These are phyloP conservation scores for Trichoderma oligosporum DNA, from an alignment of 2,329 filamentous ascomycete species.

Conservation along the genomic window DNA sequence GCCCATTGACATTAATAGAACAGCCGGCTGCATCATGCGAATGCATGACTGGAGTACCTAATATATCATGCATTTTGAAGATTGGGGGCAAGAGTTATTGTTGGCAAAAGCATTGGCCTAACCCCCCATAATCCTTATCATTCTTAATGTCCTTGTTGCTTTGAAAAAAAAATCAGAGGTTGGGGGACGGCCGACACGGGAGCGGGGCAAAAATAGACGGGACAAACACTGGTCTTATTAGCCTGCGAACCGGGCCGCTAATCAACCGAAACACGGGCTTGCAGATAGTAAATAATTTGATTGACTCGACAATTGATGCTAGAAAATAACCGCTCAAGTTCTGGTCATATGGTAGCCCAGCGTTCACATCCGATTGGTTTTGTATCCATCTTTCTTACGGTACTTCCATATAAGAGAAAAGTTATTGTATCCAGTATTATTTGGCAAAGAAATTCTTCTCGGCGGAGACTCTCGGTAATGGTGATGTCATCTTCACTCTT, in stretches of 20 bases:
- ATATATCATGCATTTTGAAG: not conserved
- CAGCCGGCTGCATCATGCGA: not conserved
- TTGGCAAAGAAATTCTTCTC: not conserved
- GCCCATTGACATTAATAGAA: not conserved
- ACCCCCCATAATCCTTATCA: not conserved
- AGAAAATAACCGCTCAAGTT: not conserved
- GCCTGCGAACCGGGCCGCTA: not conserved
- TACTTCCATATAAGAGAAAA: not conserved
- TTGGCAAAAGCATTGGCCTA: not conserved
- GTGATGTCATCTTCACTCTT: slow-evolving; percentile 7
- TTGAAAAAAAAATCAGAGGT: not conserved
- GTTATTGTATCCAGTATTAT: not conserved
- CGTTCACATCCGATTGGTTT: not conserved
- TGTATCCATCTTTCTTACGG: not conserved
- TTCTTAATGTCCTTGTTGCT: not conserved
- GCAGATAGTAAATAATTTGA: not conserved
- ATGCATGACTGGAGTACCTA: not conserved
- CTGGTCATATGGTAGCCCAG: not conserved
- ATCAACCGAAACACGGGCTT: not conserved
- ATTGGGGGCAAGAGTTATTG: not conserved
- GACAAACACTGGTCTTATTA: not conserved
- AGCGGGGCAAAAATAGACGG: not conserved
- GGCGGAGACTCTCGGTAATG: not conserved
- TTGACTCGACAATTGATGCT: not conserved
- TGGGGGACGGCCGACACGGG: not conserved